These are phyloP conservation scores for Hydnum rufescens DNA, from an alignment of 768 basidiomycete genomes.

Conservation along the genomic window DNA sequence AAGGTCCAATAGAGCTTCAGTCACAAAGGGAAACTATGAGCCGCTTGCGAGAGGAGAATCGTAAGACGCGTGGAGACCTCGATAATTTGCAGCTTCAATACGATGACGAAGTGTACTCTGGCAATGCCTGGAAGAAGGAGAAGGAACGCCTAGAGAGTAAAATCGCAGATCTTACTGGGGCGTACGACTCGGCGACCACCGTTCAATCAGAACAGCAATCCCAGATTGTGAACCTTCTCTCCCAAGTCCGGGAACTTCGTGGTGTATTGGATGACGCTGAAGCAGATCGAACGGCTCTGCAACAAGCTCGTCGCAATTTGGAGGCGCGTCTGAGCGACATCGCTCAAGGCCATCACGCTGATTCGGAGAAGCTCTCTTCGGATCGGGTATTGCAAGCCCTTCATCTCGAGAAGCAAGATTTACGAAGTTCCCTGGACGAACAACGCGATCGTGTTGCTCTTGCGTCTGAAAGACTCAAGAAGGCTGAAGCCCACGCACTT, in stretches of 20 bases:
- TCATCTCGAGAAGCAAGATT: constrained; percentile 62
- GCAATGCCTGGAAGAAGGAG: constrained; percentile 71
- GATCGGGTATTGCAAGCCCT: constrained; percentile 59
- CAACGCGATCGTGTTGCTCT: constrained; percentile 52
- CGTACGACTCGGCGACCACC: constrained; percentile 49
- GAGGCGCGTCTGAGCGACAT: constrained; percentile 68
- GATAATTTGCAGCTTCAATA: constrained; percentile 55
- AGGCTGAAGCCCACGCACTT: constrained; percentile 53
- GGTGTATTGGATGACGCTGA: constrained; percentile 71
- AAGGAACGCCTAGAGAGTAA: constrained; percentile 72
- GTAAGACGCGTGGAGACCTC: constrained; percentile 54
- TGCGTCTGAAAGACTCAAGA: constrained; percentile 61
- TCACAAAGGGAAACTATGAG: constrained; percentile 59
- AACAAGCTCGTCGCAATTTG: constrained; percentile 61
- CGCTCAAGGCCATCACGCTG: constrained; percentile 51
- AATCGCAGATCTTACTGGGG: constrained; percentile 52
- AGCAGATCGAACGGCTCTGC: constrained; percentile 54
- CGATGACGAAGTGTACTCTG: constrained; percentile 60
- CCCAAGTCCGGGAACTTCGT: constrained; percentile 69
- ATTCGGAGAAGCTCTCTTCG: constrained; percentile 39
- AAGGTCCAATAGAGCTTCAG: constrained; percentile 41
- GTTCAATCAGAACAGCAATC: constrained; percentile 66
- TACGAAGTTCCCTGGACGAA: constrained; percentile 59
- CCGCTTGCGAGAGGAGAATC: constrained; percentile 58
- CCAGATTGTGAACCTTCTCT: constrained; percentile 66